Conservation (phyloP, 441 rosid genomes). For the Theobroma grandiflorum region DNA sequence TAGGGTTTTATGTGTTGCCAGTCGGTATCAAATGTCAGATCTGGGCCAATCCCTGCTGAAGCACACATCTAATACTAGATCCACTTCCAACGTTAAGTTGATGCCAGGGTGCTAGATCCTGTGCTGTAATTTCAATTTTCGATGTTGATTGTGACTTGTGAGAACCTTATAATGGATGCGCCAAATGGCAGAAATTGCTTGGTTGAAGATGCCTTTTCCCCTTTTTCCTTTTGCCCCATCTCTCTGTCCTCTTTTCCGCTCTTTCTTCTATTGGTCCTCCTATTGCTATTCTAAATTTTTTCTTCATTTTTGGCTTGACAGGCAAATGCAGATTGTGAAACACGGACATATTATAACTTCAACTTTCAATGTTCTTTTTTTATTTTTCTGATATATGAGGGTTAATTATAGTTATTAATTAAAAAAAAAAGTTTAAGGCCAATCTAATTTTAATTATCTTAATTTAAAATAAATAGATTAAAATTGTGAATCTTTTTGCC, state of each 20-base stretch:
- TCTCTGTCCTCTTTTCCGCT: neutral
- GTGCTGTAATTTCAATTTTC: too few species aligned
- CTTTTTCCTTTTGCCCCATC: neutral
- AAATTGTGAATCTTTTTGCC: neutral
- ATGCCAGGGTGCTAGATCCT: too few species aligned
- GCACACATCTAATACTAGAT: too few species aligned
- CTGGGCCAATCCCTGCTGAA: too few species aligned
- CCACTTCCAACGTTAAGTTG: too few species aligned
- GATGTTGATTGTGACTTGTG: too few species aligned
- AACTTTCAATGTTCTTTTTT: neutral
- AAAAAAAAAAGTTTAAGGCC: neutral
- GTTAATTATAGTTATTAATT: too few species aligned
- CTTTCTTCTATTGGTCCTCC: neutral
- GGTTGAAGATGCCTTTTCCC: neutral
- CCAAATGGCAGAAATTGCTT: neutral
- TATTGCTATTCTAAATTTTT: neutral
- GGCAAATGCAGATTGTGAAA: too few species aligned
- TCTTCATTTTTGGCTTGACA: too few species aligned
- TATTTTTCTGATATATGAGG: neutral
- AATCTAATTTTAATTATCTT: neutral
- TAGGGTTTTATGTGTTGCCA: too few species aligned
- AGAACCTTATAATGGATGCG: slow-evolving; percentile 15
- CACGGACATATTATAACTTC: too few species aligned
- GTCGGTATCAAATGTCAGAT: too few species aligned
- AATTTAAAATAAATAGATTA: neutral